These are phyloP conservation scores for Tetracladium maxilliforme DNA, from an alignment of 2,329 filamentous ascomycete genomes.

Conservation along the genomic window DNA sequence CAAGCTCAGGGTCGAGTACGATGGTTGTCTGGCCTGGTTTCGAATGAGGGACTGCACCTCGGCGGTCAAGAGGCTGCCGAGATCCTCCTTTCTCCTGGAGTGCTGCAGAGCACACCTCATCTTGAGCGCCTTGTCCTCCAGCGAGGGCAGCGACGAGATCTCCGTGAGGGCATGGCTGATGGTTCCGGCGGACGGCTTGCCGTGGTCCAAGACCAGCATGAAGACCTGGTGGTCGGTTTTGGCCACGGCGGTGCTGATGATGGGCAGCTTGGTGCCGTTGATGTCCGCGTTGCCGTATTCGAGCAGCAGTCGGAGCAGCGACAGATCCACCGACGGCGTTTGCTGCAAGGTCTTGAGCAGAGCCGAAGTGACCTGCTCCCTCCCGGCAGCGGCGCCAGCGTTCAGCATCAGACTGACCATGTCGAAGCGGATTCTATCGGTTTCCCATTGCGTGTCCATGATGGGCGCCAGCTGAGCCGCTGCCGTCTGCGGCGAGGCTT, in stretches of 20 bases:
- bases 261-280: constrained; percentile 30
- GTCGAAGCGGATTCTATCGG: no score
- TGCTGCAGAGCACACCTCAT: constrained; percentile 28
- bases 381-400: no score
- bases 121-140: constrained; percentile 23
- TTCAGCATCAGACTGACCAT: no score
- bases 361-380: no score
- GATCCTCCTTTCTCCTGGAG: constrained; percentile 36
- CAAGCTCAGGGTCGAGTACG: constrained; percentile 23
- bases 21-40: no score
- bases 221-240: constrained; percentile 32
- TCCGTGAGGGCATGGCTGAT: constrained; percentile 3
- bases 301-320: constrained; percentile 30
- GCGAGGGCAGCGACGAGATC: constrained; percentile 26
- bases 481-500: constrained; percentile 29
- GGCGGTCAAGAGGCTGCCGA: no score
- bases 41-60: no score
- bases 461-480: no score
- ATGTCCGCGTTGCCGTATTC: constrained; percentile 36
- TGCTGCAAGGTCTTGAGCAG: no score
- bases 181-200: constrained; percentile 3
- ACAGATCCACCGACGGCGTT: no score
- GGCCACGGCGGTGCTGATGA: constrained; percentile 21
- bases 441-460: no score
- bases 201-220: constrained; percentile 23